These are phyloP conservation scores for Epichloe amarillans DNA, from an alignment of 2,329 filamentous ascomycete genomes.

Conservation along the genomic window DNA sequence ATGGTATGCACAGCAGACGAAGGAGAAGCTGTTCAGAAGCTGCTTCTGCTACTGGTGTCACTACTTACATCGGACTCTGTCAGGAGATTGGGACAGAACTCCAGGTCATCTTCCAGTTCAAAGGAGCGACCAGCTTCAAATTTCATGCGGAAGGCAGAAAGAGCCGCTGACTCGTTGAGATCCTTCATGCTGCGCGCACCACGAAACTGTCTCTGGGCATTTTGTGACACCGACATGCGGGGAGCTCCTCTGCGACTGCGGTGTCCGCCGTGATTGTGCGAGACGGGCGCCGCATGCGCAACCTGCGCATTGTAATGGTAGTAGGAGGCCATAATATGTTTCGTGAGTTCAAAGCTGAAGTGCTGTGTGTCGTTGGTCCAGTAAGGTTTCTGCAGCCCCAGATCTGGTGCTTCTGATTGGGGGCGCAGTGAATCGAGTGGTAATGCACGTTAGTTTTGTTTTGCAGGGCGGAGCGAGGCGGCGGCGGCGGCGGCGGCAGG, in stretches of 20 bases:
- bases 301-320: constrained; percentile 49
- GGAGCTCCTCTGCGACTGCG: constrained; percentile 74
- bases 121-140: constrained; percentile 90
- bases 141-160: constrained; percentile 68
- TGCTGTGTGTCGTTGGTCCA: not conserved
- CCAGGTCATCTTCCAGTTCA: constrained; percentile 88
- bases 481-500: not conserved
- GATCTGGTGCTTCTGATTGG: constrained; percentile 1
- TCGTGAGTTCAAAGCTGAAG: not conserved
- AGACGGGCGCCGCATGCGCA: constrained; percentile 43
- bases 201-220: constrained; percentile 76
- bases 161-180: constrained; percentile 60
- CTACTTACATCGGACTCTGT: constrained; percentile 81
- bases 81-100: constrained; percentile 86
- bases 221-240: constrained; percentile 66
- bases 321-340: constrained; percentile 44
- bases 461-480: not conserved
- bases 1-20: constrained; percentile 1
- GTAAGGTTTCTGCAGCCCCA: constrained; percentile 1
- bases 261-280: constrained; percentile 60
- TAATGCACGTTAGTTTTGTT: not conserved
- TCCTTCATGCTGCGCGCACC: constrained; percentile 80
- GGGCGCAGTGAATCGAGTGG: constrained; percentile 9
- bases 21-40: not conserved
- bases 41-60: not conserved